Conservation (phyloP, 306 rosid genomes). For the Ammopiptanthus mongolicus region DNA sequence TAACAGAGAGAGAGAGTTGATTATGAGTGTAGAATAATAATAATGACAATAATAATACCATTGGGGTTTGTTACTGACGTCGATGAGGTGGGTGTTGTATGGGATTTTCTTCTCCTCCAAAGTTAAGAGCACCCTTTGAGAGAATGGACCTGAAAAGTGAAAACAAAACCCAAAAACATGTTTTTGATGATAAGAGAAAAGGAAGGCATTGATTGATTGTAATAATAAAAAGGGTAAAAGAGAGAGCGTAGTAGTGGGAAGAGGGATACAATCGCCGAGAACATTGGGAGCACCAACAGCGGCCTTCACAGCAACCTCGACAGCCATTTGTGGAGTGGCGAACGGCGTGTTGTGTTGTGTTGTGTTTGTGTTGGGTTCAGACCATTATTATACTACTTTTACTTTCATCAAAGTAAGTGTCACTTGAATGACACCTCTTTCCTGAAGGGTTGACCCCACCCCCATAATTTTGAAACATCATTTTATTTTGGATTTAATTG, state of each 20-base stretch:
- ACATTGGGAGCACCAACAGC: conserved; percentile 53
- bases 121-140: conserved; percentile 72
- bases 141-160: conserved; percentile 59
- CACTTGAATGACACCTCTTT: too few species aligned
- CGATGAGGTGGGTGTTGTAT: conserved; percentile 44
- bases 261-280: conserved; percentile 70
- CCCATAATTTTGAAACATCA: too few species aligned
- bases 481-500: too few species aligned
- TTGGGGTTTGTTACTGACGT: conserved; percentile 58
- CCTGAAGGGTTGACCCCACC: too few species aligned
- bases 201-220: background rate
- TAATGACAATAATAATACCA: conserved; percentile 40
- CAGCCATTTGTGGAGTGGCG: conserved; percentile 32
- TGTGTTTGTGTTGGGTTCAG: background rate
- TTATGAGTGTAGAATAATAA: background rate
- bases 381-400: background rate
- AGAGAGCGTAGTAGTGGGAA: background rate
- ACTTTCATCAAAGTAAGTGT: too few species aligned
- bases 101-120: conserved; percentile 82
- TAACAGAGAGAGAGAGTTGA: background rate
- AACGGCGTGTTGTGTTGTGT: background rate
- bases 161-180: background rate
- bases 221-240: background rate
- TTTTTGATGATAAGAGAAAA: background rate
- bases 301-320: conserved; percentile 66